These are phyloP conservation scores for Candida endomychidarum DNA, from an alignment of 805 yeast species.

Conservation along the genomic window DNA sequence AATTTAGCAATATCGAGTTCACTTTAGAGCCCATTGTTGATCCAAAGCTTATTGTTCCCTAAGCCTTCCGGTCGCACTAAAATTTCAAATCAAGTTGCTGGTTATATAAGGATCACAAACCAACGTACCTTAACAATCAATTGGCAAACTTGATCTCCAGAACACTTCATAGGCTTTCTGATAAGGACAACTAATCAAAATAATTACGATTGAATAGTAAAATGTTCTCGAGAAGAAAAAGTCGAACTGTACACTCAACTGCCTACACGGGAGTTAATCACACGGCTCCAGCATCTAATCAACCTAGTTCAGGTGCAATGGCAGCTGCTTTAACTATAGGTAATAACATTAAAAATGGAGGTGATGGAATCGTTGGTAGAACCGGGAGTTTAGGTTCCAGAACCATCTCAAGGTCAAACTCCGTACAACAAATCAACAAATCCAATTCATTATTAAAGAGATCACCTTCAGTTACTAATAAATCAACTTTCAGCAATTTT, in stretches of 20 bases:
- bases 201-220: too few relatives aligned
- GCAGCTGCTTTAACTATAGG: conserved; percentile 49
- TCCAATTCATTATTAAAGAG: conserved; percentile 15
- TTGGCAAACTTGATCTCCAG: too few relatives aligned
- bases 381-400: neutral
- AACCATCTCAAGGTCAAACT: conserved; percentile 1
- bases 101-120: conserved; percentile 3
- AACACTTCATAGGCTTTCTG: too few relatives aligned
- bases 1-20: too few relatives aligned
- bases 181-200: too few relatives aligned
- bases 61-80: conserved; percentile 1
- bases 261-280: conserved; percentile 46
- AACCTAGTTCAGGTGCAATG: conserved; percentile 39
- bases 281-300: conserved; percentile 29
- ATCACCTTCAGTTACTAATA: conserved; percentile 11
- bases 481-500: neutral
- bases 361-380: conserved; percentile 1
- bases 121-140: neutral
- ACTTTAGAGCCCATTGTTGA: too few relatives aligned
- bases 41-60: too few relatives aligned
- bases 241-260: conserved; percentile 30
- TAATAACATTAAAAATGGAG: conserved; percentile 18
- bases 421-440: conserved; percentile 4
- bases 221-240: conserved; percentile 32
- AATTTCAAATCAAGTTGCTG: conserved; percentile 5